Percentiles rank a stretch among this genome's conserved stretches.
These are phyloP conservation scores for Globisporangium yorkense DNA, from an alignment of 352 stramenopile genomes.

Conservation along the genomic window DNA sequence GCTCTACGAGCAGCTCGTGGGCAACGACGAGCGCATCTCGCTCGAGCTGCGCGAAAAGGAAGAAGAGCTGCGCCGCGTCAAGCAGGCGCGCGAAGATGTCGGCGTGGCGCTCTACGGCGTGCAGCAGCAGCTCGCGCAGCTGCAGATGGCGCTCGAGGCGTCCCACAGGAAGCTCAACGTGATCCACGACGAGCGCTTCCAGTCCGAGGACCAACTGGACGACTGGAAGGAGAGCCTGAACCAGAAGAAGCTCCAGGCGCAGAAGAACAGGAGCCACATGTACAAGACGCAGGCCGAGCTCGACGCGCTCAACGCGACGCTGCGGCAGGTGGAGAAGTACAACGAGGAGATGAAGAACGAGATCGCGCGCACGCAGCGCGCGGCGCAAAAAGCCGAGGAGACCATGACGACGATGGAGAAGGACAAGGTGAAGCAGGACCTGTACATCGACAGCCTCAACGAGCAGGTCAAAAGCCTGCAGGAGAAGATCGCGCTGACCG, in stretches of 20 bases:
- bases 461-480: slow-evolving; percentile 87
- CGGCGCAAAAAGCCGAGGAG: slow-evolving; percentile 93
- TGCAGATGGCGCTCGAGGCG: slow-evolving; percentile 88
- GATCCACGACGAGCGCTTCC: slow-evolving; percentile 60
- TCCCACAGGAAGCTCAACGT: slow-evolving; percentile 66
- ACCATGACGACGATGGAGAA: slow-evolving; percentile 92
- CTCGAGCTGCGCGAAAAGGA: slow-evolving; percentile 77
- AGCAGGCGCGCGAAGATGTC: slow-evolving; percentile 78
- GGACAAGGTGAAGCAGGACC: slow-evolving; percentile 91
- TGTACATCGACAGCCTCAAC: slow-evolving; percentile 92
- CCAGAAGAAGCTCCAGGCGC: slow-evolving; percentile 58
- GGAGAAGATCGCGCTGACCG: slow-evolving; percentile 78
- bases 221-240: slow-evolving; percentile 55
- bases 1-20: slow-evolving; percentile 68
- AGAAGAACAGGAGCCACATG: slow-evolving; percentile 56
- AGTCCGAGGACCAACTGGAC: slow-evolving; percentile 65
- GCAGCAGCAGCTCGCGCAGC: slow-evolving; percentile 92
- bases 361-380: slow-evolving; percentile 88
- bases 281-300: slow-evolving; percentile 86
- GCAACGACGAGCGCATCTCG: slow-evolving; percentile 65
- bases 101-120: slow-evolving; percentile 92
- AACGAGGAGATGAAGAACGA: slow-evolving; percentile 95
- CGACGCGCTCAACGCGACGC: slow-evolving; percentile 77
- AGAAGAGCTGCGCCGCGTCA: slow-evolving; percentile 61
- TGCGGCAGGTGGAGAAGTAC: slow-evolving; percentile 90